Conservation (phyloP, 345 rosid species). For the Sisymbrium altissimum region DNA sequence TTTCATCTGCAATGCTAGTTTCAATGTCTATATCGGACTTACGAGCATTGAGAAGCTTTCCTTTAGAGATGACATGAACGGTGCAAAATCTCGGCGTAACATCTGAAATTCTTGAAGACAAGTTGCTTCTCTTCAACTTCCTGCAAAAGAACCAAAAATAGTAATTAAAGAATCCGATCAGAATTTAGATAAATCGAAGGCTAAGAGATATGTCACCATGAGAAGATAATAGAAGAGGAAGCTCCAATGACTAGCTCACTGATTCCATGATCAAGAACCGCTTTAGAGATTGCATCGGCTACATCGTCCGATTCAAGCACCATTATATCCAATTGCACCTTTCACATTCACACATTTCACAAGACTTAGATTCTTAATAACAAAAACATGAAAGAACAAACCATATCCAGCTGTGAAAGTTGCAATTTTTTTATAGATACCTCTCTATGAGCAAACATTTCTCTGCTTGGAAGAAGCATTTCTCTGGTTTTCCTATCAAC, state of each 20-base stretch:
- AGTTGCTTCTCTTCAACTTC: conserved; percentile 38
- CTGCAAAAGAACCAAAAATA: not conserved
- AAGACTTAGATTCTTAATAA: not conserved
- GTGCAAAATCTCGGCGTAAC: conserved; percentile 64
- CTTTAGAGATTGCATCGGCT: conserved; percentile 69
- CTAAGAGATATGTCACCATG: conserved; percentile 44
- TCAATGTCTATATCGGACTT: conserved; percentile 59
- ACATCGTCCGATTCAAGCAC: conserved; percentile 69
- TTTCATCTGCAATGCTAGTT: conserved; percentile 48
- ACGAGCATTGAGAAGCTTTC: conserved; percentile 64
- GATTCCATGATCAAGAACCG: conserved; percentile 48
- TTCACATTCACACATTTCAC: conserved; percentile 10
- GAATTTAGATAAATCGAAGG: not conserved
- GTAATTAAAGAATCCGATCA: not conserved
- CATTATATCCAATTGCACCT: conserved; percentile 63
- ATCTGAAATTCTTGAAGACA: conserved; percentile 61
- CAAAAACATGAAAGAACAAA: not conserved
- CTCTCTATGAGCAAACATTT: conserved; percentile 57
- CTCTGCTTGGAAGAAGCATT: conserved; percentile 65
- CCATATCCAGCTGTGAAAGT: not conserved
- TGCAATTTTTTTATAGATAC: too few species aligned
- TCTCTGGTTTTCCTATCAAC: conserved; percentile 55
- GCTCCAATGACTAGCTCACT: conserved; percentile 80
- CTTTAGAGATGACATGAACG: conserved; percentile 67
- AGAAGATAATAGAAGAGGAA: conserved; percentile 57